Evolutionary conservation across 2,329 filamentous ascomycete species (phyloP).

Genomic region (Cladosporium velox): DNA sequence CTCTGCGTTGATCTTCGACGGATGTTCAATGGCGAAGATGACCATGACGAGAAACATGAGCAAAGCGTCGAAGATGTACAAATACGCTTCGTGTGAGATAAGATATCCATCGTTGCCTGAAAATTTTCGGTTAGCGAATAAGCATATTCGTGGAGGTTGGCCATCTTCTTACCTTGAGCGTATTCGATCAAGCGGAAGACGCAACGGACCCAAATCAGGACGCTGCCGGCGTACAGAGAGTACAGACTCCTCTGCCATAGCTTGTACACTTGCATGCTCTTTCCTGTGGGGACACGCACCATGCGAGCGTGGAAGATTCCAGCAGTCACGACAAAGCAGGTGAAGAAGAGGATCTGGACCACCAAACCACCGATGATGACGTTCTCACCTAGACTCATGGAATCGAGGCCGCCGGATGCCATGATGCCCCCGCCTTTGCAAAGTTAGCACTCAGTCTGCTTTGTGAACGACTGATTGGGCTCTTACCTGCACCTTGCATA

Average conservation of each 20-base stretch:
- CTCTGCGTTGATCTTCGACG: conserved; percentile 2
- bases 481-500: conserved; percentile 45
- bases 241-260: conserved; percentile 41
- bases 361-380: conserved; percentile 60
- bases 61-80: conserved; percentile 49
- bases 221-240: conserved; percentile 44
- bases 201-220: conserved; percentile 49
- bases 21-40: conserved; percentile 22
- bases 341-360: conserved; percentile 61
- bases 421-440: conserved; percentile 44
- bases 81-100: conserved; percentile 44
- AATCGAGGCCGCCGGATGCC: conserved; percentile 32
- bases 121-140: not conserved
- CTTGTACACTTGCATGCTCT: conserved; percentile 21
- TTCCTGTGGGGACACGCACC: conserved; percentile 30
- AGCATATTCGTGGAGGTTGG: not conserved
- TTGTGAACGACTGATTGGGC: not conserved
- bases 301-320: conserved; percentile 51
- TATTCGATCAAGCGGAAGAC: conserved; percentile 55
- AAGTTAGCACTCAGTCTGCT: not conserved
- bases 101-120: conserved; percentile 41
- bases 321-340: conserved; percentile 55
- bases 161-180: conserved; percentile 22
- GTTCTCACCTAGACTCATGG: conserved; percentile 47
- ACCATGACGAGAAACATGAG: conserved; percentile 41